These are phyloP conservation scores for Backusella circina DNA, from an alignment of 192 early-diverging fungal genomes.

Conservation along the genomic window DNA sequence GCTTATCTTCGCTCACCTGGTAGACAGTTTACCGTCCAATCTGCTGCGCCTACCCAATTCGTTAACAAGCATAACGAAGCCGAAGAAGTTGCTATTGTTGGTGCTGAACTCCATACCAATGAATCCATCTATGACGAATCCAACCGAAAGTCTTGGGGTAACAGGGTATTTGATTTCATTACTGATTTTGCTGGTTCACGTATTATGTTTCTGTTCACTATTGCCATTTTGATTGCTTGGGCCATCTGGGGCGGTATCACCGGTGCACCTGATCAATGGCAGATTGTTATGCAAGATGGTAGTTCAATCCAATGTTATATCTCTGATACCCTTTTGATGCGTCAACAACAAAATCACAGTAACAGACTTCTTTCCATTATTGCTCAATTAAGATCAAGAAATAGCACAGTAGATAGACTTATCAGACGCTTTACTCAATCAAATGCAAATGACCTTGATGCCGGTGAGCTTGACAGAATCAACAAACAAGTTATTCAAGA, in stretches of 20 bases:
- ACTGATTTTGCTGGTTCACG: conserved; percentile 11
- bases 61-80: not conserved
- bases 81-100: not conserved
- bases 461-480: not conserved
- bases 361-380: not conserved
- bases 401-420: not conserved
- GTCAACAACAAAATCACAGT: conserved; percentile 14
- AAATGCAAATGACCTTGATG: not conserved
- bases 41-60: conserved; percentile 1
- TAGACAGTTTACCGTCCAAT: not conserved
- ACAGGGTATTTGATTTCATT: not conserved
- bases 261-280: conserved; percentile 14
- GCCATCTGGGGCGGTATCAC: conserved; percentile 1
- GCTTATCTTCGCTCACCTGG: not conserved
- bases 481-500: not conserved
- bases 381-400: conserved; percentile 9
- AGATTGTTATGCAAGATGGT: conserved; percentile 17
- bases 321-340: conserved; percentile 25
- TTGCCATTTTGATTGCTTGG: conserved; percentile 5
- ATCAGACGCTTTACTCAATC: not conserved
- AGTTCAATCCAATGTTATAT: conserved; percentile 21
- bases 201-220: not conserved
- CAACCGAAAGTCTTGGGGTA: not conserved
- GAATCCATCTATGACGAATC: not conserved
- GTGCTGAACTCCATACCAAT: not conserved